Base-by-base conservation (phyloP, 2,329 filamentous ascomycete species). In the Colletotrichum caudatum region DNA sequence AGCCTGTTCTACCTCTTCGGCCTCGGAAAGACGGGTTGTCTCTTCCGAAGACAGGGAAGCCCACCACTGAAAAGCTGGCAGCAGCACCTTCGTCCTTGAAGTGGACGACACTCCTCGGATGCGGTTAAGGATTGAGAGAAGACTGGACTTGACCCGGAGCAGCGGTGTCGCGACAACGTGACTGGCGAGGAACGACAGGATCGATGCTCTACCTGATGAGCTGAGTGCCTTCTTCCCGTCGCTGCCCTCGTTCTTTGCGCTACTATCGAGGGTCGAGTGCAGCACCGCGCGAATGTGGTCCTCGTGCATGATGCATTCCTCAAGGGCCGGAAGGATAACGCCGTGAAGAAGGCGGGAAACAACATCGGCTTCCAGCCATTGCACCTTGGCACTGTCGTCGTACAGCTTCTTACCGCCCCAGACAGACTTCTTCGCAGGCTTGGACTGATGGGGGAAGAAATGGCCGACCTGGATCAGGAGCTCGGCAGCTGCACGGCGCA, bases 291-390 rank as follows among this genome's bases (percentile, higher is more conserved):
- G 83, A 56, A 97, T 86, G 72, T 96, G 91, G 37, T 87, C 88
- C 5, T 89, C 84, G 78, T 98, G 94, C 75, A 98, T 88, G 4
- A 95, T 87, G 77, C 92, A 97, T 80, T 98, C 96, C 80, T 98
- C 95, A 12, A 97, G 82, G 2, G 88, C 89, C 0, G 93, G 93
- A 26, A 94, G 80, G n/a, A 98, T 81, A 48, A 92, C 85, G 26
- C 89, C 85, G 26, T 89, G 86, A 0, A 96, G 78, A 26, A 97
- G 81, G 69, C 89, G 90, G 54, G 86, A 83, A 2, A 84, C 83
- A 65, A 91, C 87, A 33, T 90, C 87, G 0, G 83, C 77, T 4
- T 87, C 81, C 65, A 97, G 84, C 84, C 88, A 89, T 57, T 87
- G 83, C 20, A 92, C 79, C 46, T 86, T 80, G 37, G 82, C 82